Base-by-base conservation (phyloP, 805 yeast genomes). In the Scheffersomyces amazonensis region DNA sequence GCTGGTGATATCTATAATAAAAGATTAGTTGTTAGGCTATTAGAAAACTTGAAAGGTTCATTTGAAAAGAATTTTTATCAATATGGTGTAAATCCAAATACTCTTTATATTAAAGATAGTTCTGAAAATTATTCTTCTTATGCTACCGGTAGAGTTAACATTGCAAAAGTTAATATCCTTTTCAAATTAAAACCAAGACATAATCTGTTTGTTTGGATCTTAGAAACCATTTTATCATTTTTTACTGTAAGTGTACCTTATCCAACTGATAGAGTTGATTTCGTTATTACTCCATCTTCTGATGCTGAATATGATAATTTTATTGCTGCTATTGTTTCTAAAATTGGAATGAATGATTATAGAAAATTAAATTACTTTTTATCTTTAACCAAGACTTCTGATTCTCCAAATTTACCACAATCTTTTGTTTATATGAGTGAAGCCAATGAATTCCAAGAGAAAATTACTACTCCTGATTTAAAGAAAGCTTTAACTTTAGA, bases 351-450 rank as follows among this genome's bases (percentile, higher is more conserved):
- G 96, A 80, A 81, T 58, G 74, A 76, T 35, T 69, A 74, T 44
- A 85, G 98, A 64, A 80, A 73, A 34, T 78, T 77, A 40, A 82
- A 85, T 66, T 93, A 88, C 66, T 91, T 69, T 64, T 70, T 91
- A 54, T 84, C 96, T 2, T 73, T 90, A 54, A 87, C 98, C 47
- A 86, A 79, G 50, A 87, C 96, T 30, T 52, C 83, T 30, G 95
- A 88, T 57, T 79, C 84, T 18, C 58, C 73, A 19, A 73, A 76
- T 48, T 69, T 91, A 50, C 96, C 96, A 24, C 51, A 65, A 32
- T 79, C 84, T 46, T 86, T 75, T 55, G 96, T 87, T 19, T 87
- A 78, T 66, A 90, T 93, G 98, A 72, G 85, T 50, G 99, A 93
- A 71, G 79, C 79, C 40, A 73, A 81, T 44, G 98, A 91, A 59